phyloP scores from a whole-genome alignment of 2,329 filamentous ascomycete species.

The Corinectria fuckeliana region DNA sequence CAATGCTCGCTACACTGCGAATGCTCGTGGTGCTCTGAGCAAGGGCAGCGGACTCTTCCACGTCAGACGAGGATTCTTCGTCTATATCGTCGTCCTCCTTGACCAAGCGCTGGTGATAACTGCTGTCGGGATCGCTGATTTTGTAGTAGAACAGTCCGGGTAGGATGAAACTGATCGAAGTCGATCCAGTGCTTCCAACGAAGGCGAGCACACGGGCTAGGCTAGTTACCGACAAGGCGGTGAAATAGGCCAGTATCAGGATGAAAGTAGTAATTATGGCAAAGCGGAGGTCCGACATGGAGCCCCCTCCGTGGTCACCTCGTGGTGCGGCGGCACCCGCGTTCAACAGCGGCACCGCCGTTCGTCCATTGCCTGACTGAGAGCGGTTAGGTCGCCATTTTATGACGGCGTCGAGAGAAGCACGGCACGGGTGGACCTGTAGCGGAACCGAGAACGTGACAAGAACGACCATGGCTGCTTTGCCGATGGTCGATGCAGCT shows the following conservation, averaged over 20 bases:
- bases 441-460: slow-evolving; percentile 97
- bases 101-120: slow-evolving; percentile 82
- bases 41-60: slow-evolving; percentile 54
- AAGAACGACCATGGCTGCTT: slow-evolving; percentile 92
- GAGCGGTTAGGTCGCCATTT: slow-evolving; percentile 78
- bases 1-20: slow-evolving; percentile 48
- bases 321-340: slow-evolving; percentile 44
- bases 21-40: slow-evolving; percentile 55
- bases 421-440: slow-evolving; percentile 93
- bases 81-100: slow-evolving; percentile 90
- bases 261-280: slow-evolving; percentile 87
- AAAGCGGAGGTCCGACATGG: slow-evolving; percentile 88
- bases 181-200: slow-evolving; percentile 92
- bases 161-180: slow-evolving; percentile 95
- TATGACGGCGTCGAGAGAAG: slow-evolving; percentile 92
- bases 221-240: slow-evolving; percentile 88
- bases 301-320: slow-evolving; percentile 59
- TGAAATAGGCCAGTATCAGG: slow-evolving; percentile 82
- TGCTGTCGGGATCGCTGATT: slow-evolving; percentile 88
- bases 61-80: slow-evolving; percentile 61
- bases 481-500: slow-evolving; percentile 86
- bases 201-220: slow-evolving; percentile 93
- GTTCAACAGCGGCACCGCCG: slow-evolving; percentile 52
- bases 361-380: slow-evolving; percentile 46
- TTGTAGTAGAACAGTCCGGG: slow-evolving; percentile 98